Evolutionary conservation across 2,329 filamentous ascomycete genomes (phyloP).

Genomic region (Zasmidium cellare): DNA sequence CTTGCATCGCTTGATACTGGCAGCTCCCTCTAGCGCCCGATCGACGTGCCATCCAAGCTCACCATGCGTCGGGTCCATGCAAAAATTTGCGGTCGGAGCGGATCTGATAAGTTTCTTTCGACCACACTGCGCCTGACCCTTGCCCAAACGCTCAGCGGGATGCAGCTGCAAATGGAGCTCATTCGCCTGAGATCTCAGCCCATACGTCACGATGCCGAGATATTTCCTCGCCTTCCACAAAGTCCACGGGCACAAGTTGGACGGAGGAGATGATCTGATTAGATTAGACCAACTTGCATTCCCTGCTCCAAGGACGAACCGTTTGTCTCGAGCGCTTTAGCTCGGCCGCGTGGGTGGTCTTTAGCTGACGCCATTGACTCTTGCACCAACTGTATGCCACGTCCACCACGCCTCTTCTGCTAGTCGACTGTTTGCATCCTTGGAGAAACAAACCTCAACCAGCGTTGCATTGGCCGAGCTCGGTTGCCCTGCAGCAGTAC

Average conservation of each 20-base stretch:
- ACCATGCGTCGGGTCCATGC: neutral
- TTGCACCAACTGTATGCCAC: neutral
- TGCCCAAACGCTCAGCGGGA: no score
- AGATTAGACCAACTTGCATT: neutral
- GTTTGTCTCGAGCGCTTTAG: neutral
- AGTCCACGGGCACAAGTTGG: slow-evolving; percentile 44
- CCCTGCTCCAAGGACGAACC: neutral
- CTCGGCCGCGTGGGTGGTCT: neutral
- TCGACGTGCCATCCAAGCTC: neutral
- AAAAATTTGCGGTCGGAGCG: neutral
- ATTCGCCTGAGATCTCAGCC: slow-evolving; percentile 4
- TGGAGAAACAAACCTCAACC: neutral
- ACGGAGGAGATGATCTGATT: slow-evolving; percentile 7
- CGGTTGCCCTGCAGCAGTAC: neutral
- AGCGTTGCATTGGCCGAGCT: slow-evolving; percentile 7
- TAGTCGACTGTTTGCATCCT: neutral
- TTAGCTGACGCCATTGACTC: slow-evolving; percentile 12
- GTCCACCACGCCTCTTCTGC: neutral
- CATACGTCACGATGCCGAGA: neutral
- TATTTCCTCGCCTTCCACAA: neutral
- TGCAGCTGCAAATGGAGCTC: neutral
- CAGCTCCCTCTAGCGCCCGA: neutral
- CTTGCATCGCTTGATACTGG: neutral
- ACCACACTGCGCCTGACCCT: neutral
- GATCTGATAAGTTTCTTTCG: neutral